Base-by-base conservation (phyloP, 257 asterid genomes). In the Forsythia viridissima region DNA sequence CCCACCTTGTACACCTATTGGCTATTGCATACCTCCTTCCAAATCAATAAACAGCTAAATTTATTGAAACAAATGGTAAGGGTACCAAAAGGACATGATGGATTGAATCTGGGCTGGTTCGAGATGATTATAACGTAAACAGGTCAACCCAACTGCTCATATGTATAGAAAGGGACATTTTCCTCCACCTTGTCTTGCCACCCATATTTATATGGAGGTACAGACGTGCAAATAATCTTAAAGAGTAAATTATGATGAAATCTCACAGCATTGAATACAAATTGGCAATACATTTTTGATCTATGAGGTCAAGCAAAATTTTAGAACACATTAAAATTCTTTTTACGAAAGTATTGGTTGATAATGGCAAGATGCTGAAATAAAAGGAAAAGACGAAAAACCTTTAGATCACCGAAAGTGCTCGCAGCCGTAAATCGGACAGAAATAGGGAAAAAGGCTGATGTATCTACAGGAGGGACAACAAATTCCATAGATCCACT, bases 401-500 rank as follows among this genome's bases (percentile, higher is more conserved):
- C 98, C 98, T 90, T 91, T 67, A 94, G 81, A 84, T 84, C 89
- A 79, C 98, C 87, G 88, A 91, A 94, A 66, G 98, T 94, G 80
- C 81, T 88, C 41, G 97, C 71, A 74, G 98, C 85, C 68, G 92
- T 87, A 76, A 94, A 94, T 30, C 86, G 84, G 80, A 90, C 98
- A 44, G 96, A 86, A 78, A 92, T 92, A 72, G 98, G 98, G 89
- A 91, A 94, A 82, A 94, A 90, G 30, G 77, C 88, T 3, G 98
- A 84, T 3, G 97, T 80, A 77, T 93, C 98, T 16, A 85, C 83
- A 39, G 97, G 87, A 63, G 99, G 98, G 78, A 94, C 93, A 66
- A 93, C 92, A 67, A 94, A 92, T 72, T 94, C 99, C 93, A 93
- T 83, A 3, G 96, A 84, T 75, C 99, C 99, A 87, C 99, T 94